A percentile compares a stretch with the other conserved stretches of the same genome.
Evolutionary conservation across 768 basidiomycete genomes (phyloP).

Genomic region (Xanthoconium purpureum): DNA sequence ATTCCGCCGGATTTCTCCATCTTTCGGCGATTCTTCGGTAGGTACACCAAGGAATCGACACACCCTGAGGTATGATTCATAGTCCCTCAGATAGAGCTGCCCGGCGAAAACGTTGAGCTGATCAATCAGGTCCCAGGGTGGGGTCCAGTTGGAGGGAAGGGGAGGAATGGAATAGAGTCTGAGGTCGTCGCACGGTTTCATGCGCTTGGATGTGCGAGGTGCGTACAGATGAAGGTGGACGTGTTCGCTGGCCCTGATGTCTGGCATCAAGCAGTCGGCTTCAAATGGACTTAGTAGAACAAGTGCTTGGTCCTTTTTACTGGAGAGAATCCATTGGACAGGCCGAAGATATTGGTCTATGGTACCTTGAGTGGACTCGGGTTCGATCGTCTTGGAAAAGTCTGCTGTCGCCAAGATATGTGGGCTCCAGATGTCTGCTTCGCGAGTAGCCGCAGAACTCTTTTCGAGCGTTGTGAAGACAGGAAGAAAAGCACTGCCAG

Average conservation of each 20-base stretch:
- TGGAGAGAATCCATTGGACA: constrained; percentile 21
- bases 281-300: constrained; percentile 24
- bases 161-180: constrained; percentile 5
- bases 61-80: constrained; percentile 12
- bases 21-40: not conserved
- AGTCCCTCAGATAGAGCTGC: too few relatives aligned
- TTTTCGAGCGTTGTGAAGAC: constrained; percentile 2
- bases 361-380: not conserved
- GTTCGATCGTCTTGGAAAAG: constrained; percentile 16
- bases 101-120: too few relatives aligned
- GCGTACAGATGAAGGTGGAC: too few relatives aligned
- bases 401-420: too few relatives aligned
- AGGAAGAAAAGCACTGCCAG: too few relatives aligned
- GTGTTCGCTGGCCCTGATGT: not conserved
- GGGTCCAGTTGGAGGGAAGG: too few relatives aligned
- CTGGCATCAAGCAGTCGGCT: constrained; percentile 35
- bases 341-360: constrained; percentile 9
- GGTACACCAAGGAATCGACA: constrained; percentile 22
- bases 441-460: not conserved
- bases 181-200: constrained; percentile 36
- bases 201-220: constrained; percentile 15
- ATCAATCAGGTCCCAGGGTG: too few relatives aligned
- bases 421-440: too few relatives aligned
- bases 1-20: not conserved
- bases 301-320: constrained; percentile 7